These are phyloP conservation scores for Pseudomonodictys pantanalensis DNA, from an alignment of 495 filamentous ascomycete species.

Conservation along the genomic window DNA sequence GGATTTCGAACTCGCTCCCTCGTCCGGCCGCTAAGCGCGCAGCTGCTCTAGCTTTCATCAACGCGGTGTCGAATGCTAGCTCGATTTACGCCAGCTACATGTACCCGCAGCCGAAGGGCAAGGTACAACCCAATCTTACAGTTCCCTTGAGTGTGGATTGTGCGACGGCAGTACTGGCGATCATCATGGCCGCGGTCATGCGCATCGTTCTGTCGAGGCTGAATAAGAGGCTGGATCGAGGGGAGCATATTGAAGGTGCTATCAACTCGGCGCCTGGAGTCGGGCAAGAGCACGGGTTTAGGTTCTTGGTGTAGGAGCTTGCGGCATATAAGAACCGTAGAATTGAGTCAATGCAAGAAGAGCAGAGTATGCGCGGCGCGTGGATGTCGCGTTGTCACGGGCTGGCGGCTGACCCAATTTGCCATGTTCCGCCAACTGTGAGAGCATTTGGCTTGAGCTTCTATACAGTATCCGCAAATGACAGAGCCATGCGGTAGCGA, in stretches of 20 bases:
- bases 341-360: too few relatives aligned
- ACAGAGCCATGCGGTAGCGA: too few relatives aligned
- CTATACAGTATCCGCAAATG: too few relatives aligned
- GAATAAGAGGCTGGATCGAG: slow-evolving; percentile 67
- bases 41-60: slow-evolving; percentile 76
- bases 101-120: slow-evolving; percentile 52
- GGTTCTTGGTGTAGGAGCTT: slow-evolving; percentile 52
- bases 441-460: too few relatives aligned
- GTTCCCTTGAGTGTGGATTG: slow-evolving; percentile 76
- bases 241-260: slow-evolving; percentile 46
- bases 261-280: slow-evolving; percentile 49
- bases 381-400: too few relatives aligned
- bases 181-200: slow-evolving; percentile 61
- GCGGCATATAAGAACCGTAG: not conserved
- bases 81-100: slow-evolving; percentile 75
- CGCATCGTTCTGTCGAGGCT: slow-evolving; percentile 63
- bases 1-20: slow-evolving; percentile 77
- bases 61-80: slow-evolving; percentile 71
- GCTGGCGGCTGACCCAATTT: too few relatives aligned
- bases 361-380: too few relatives aligned
- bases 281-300: slow-evolving; percentile 59
- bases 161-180: slow-evolving; percentile 62
- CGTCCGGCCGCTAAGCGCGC: slow-evolving; percentile 83
- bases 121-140: slow-evolving; percentile 38
- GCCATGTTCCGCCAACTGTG: too few relatives aligned